Conservation (phyloP, 1,139 yeast genomes). For the Yamadazyma pseudoaaseri region DNA sequence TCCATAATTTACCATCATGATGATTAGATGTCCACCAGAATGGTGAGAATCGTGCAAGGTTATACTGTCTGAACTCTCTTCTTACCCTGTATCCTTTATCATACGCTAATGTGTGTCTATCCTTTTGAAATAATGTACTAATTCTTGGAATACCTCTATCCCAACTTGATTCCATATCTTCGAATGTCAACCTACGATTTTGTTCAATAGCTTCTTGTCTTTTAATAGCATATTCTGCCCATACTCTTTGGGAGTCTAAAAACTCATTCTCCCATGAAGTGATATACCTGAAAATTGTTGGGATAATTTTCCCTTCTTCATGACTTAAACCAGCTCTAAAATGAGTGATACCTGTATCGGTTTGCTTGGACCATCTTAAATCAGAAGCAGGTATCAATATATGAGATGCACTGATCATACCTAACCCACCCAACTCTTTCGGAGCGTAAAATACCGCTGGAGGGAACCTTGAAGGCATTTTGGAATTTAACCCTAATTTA, state of each 20-base stretch:
- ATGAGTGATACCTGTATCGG: constrained; percentile 92
- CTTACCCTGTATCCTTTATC: constrained; percentile 93
- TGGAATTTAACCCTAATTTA: constrained; percentile 91
- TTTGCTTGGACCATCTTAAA: constrained; percentile 86
- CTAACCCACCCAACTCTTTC: constrained; percentile 93
- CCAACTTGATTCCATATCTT: constrained; percentile 93
- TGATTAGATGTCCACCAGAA: constrained; percentile 96
- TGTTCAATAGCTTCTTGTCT: constrained; percentile 86
- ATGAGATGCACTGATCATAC: constrained; percentile 97
- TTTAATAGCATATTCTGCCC: constrained; percentile 96
- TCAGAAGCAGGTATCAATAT: constrained; percentile 93
- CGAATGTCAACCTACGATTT: constrained; percentile 83
- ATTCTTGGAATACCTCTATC: constrained; percentile 96
- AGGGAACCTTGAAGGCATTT: constrained; percentile 98
- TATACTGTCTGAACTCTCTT: constrained; percentile 72
- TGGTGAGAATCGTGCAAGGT: constrained; percentile 72
- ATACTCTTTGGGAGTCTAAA: constrained; percentile 89
- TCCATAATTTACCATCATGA: constrained; percentile 97
- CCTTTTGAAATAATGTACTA: constrained; percentile 92
- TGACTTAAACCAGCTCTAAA: constrained; percentile 93
- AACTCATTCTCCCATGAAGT: constrained; percentile 98
- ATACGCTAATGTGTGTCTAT: constrained; percentile 89
- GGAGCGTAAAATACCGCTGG: constrained; percentile 99
- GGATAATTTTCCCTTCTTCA: constrained; percentile 77
- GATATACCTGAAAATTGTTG: constrained; percentile 88